Evolutionary conservation across 352 stramenopile species (phyloP).

Genomic region (Pythium myriotylum): DNA sequence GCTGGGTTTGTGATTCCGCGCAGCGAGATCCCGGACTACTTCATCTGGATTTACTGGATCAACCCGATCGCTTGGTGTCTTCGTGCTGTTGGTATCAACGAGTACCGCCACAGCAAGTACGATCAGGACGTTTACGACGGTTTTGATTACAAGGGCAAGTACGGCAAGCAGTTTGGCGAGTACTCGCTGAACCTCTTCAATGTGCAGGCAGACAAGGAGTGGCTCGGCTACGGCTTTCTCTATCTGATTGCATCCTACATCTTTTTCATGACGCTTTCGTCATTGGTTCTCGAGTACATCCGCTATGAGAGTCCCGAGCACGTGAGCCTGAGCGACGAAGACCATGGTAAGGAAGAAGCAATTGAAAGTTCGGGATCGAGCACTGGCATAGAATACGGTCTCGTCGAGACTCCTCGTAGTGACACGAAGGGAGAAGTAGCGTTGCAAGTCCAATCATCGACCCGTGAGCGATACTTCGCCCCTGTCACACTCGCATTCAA

Average conservation of each 20-base stretch:
- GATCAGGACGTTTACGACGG: slow-evolving; percentile 17
- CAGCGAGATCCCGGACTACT: slow-evolving; percentile 32
- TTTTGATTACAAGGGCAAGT: slow-evolving; percentile 23
- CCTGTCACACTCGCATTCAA: slow-evolving; percentile 44
- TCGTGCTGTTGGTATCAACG: slow-evolving; percentile 27
- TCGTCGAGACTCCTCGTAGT: background rate
- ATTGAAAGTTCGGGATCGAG: background rate
- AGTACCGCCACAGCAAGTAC: slow-evolving; percentile 25
- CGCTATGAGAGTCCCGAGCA: slow-evolving; percentile 16
- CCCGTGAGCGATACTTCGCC: background rate
- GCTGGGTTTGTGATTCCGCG: slow-evolving; percentile 34
- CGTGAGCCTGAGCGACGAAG: background rate
- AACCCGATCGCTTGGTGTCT: slow-evolving; percentile 41
- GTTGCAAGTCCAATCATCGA: background rate
- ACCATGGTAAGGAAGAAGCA: background rate
- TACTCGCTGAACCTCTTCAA: slow-evolving; percentile 29
- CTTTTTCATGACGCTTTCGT: slow-evolving; percentile 24
- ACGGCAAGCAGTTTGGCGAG: slow-evolving; percentile 20
- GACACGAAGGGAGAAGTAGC: background rate
- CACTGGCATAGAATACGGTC: background rate
- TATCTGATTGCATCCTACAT: slow-evolving; percentile 23
- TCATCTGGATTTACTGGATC: slow-evolving; percentile 50
- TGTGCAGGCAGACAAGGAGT: slow-evolving; percentile 13
- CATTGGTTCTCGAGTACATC: slow-evolving; percentile 28
- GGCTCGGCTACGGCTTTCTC: slow-evolving; percentile 26